Evolutionary conservation across 2,329 filamentous ascomycete genomes (phyloP).

Genomic region (Xylariaceae sp.): DNA sequence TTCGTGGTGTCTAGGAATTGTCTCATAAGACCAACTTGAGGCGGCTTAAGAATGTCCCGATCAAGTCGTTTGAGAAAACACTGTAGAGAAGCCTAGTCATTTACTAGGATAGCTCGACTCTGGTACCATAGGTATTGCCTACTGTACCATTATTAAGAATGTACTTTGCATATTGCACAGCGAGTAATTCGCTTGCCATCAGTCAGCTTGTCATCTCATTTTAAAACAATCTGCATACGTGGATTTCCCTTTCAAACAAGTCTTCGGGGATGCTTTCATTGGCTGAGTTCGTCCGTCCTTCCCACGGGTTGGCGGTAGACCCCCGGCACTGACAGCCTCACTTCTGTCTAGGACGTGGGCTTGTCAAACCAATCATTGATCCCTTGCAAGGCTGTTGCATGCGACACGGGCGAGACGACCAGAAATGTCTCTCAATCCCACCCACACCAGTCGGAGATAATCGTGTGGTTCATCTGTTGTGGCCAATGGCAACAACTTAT

Average conservation of each 20-base stretch:
- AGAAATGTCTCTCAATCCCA: slow-evolving; percentile 39
- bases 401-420: slow-evolving; percentile 37
- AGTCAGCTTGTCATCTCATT: slow-evolving; percentile 19
- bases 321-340: slow-evolving; percentile 44
- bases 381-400: slow-evolving; percentile 47
- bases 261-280: slow-evolving; percentile 14
- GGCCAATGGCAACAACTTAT: slow-evolving; percentile 23
- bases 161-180: neutral
- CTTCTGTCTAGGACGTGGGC: slow-evolving; percentile 42
- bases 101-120: too few relatives aligned
- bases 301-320: slow-evolving; percentile 34
- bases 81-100: too few relatives aligned
- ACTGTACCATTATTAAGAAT: too few relatives aligned
- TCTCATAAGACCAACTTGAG: slow-evolving; percentile 13
- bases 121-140: too few relatives aligned
- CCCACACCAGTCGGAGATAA: slow-evolving; percentile 43
- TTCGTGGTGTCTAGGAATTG: slow-evolving; percentile 14
- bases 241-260: slow-evolving; percentile 15
- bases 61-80: too few relatives aligned
- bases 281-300: slow-evolving; percentile 26
- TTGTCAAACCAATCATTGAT: slow-evolving; percentile 39
- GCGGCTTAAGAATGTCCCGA: too few relatives aligned
- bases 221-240: slow-evolving; percentile 17
- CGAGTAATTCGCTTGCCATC: slow-evolving; percentile 16
- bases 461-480: slow-evolving; percentile 32